Conservation (phyloP, 257 asterid genomes). For the Forsythia viridissima region DNA sequence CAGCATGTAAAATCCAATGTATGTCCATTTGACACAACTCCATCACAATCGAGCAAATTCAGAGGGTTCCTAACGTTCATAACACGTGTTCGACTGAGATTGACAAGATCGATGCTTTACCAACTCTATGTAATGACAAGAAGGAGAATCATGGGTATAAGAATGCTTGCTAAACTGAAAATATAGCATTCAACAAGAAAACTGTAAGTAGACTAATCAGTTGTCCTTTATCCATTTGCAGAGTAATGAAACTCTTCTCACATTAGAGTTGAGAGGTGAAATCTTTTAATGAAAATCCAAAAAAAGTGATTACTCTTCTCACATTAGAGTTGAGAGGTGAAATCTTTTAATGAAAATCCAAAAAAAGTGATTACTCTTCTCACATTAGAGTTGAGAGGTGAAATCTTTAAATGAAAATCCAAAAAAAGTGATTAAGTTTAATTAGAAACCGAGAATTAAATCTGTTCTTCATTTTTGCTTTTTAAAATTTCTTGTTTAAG, state of each 20-base stretch:
- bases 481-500: background rate
- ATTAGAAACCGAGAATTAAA: background rate
- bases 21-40: background rate
- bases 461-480: background rate
- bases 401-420: no score
- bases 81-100: no score
- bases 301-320: no score
- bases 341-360: no score
- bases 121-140: background rate
- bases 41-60: background rate
- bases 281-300: no score
- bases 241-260: no score
- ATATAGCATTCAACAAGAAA: background rate
- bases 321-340: background rate
- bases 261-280: background rate
- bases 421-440: background rate
- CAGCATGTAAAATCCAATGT: background rate
- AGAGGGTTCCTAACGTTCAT: background rate
- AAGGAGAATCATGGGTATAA: background rate
- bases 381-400: background rate
- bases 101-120: no score
- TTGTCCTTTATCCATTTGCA: constrained; percentile 16
- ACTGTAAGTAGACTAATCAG: background rate
- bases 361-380: no score
- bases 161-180: constrained; percentile 11